A percentile compares a stretch with the other conserved stretches of the same genome.
These are phyloP conservation scores for Amanita pseudoporphyria DNA, from an alignment of 768 basidiomycete species.

Conservation along the genomic window DNA sequence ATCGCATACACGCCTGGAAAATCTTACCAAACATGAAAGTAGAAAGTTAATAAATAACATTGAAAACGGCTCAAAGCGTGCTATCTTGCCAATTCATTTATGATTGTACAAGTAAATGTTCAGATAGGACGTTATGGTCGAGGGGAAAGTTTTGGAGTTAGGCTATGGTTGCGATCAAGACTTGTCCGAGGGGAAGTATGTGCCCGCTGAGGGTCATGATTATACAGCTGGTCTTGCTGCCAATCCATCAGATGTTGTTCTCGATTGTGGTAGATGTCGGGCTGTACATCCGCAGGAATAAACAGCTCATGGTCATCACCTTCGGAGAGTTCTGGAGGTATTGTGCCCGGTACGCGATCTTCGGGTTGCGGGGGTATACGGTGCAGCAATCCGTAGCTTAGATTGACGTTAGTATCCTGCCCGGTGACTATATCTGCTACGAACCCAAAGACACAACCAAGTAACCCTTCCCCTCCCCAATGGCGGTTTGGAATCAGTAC, in stretches of 20 bases:
- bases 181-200: not conserved
- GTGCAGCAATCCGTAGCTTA: slow-evolving; percentile 84
- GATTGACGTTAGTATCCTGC: slow-evolving; percentile 4
- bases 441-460: slow-evolving; percentile 94
- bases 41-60: too few relatives aligned
- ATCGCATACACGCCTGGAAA: too few relatives aligned
- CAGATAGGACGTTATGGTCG: too few relatives aligned
- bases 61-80: too few relatives aligned
- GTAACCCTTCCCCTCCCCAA: slow-evolving; percentile 94
- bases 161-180: not conserved
- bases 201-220: not conserved
- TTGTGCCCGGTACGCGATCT: slow-evolving; percentile 44
- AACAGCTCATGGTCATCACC: slow-evolving; percentile 48
- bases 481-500: slow-evolving; percentile 93
- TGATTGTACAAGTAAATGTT: too few relatives aligned
- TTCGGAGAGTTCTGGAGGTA: slow-evolving; percentile 47
- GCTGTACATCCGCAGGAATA: slow-evolving; percentile 54
- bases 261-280: slow-evolving; percentile 12
- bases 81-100: too few relatives aligned
- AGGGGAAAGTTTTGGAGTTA: not conserved
- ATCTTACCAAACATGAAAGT: too few relatives aligned
- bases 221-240: not conserved
- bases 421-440: slow-evolving; percentile 17
- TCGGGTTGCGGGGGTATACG: slow-evolving; percentile 77
- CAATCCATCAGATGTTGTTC: slow-evolving; percentile 2